Evolutionary conservation across 495 filamentous ascomycete species (phyloP), one percentile per base, ranked within the genome.

Genomic region (Bacidia rubella): DNA sequence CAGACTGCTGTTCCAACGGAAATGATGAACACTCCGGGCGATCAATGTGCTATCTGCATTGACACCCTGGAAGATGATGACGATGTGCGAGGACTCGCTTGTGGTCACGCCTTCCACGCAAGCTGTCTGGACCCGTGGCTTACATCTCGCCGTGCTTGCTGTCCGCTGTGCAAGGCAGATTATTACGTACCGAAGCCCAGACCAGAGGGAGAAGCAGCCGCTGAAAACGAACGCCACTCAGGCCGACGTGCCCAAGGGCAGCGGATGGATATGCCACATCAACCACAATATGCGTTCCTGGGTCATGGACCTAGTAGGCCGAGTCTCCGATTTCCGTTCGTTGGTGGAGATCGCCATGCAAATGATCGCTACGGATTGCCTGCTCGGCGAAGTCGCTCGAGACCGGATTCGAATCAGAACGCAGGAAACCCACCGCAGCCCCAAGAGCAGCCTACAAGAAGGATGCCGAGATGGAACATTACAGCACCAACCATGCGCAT

Each of bases 81-180:
- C 63, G 90, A 96, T 67, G 83, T 98, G 38, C 85, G 92, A 51
- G 92, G 92, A 23, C 69, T 98, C 39, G 87, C 87, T 11, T 97
- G 92, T 60, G 89, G 89, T 27, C 93, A 97, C 65, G 90, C 92
- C 54, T 99, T 97, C 74, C 92, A 99, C 67, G 85, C 86, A 44
- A 78, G 77, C 21, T 99, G 92, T 66, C 76, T 99, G 19, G 92
- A 99, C 60, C 92, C 93, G 11, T 98, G 92, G 92, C 71, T 98
- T 49, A 98, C 92, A 1, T 86, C 80, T 60, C 75, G 92, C 56
- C 80, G 90, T 54, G 93, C 92, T 11, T 95, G 92, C 66, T 99
- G 93, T 66, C 93, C 93, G 47, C 78, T 97, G 42, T 97, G 92
- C 72, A 99, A 99, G 69, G 82, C 87, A 32, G 89, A 96, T 57